These are phyloP conservation scores for Pyrus bretschneideri DNA, from an alignment of 306 rosid species.

Conservation along the genomic window DNA sequence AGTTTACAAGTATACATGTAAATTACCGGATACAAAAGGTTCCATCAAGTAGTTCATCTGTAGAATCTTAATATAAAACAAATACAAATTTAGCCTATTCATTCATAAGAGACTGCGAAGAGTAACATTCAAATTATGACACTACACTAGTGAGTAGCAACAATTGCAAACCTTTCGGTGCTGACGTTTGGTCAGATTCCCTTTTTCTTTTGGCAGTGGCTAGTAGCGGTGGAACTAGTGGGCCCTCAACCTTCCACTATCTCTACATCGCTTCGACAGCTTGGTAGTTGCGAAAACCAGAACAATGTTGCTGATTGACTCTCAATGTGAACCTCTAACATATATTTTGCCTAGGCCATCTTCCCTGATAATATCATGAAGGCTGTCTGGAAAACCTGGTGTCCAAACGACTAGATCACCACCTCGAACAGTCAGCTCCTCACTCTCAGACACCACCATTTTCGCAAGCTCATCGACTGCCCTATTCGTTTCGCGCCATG, in stretches of 20 bases:
- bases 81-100: constrained; percentile 45
- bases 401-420: constrained; percentile 49
- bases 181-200: not conserved
- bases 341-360: constrained; percentile 55
- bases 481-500: no score
- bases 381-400: constrained; percentile 35
- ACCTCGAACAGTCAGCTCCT: constrained; percentile 7
- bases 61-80: not conserved
- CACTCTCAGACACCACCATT: constrained; percentile 35
- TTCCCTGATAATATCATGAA: constrained; percentile 37
- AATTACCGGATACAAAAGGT: not conserved
- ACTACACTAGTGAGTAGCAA: no score
- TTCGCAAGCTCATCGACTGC: constrained; percentile 11
- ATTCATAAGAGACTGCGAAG: constrained; percentile 6
- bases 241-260: no score
- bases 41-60: not conserved
- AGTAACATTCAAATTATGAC: no score
- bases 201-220: no score
- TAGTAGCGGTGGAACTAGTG: no score
- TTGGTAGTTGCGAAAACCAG: no score
- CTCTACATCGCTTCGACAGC: no score
- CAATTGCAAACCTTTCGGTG: no score
- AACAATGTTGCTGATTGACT: no score
- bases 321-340: constrained; percentile 18
- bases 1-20: no score